A percentile compares a stretch with the other conserved stretches of the same genome.
phyloP scores from a whole-genome alignment of 1,284 basidiomycete species.

The Ceraceosorus guamensis region DNA sequence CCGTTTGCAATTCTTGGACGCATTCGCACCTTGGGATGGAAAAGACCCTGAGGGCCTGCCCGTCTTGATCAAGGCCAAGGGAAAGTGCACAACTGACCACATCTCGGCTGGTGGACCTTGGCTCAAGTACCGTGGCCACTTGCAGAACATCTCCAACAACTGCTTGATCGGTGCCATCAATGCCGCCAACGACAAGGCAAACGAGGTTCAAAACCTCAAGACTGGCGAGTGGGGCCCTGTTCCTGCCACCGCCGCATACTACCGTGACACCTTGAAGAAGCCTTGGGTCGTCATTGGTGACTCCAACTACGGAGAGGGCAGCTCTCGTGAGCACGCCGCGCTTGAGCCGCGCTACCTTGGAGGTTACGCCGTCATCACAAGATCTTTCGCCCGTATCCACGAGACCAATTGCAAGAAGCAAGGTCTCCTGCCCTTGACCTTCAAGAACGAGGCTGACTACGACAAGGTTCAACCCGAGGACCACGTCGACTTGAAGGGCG shows the following conservation, averaged over 20 bases:
- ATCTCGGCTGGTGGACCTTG: conserved; percentile 93
- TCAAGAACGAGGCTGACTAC: conserved; percentile 44
- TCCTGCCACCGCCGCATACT: conserved; percentile 74
- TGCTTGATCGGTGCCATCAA: conserved; percentile 94
- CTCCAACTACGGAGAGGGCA: conserved; percentile 92
- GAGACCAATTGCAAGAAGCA: conserved; percentile 82
- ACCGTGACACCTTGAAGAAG: conserved; percentile 80
- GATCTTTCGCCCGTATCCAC: conserved; percentile 97
- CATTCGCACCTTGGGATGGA: conserved; percentile 88
- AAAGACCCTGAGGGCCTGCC: conserved; percentile 84
- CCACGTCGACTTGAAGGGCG: conserved; percentile 38
- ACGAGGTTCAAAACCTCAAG: conserved; percentile 61
- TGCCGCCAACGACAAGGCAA: conserved; percentile 86
- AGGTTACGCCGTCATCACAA: conserved; percentile 86
- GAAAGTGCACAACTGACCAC: conserved; percentile 80
- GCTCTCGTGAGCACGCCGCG: conserved; percentile 94
- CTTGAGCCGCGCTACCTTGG: conserved; percentile 96
- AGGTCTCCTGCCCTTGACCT: conserved; percentile 44
- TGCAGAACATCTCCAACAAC: conserved; percentile 98
- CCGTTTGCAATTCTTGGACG: conserved; percentile 86
- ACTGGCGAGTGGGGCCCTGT: conserved; percentile 81
- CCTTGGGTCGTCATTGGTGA: conserved; percentile 85
- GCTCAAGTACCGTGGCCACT: conserved; percentile 98
- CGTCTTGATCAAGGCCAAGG: conserved; percentile 93
- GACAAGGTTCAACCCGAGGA: conserved; percentile 43